Conservation (phyloP, 78 protist species). For the Monosiga brevicollis region DNA sequence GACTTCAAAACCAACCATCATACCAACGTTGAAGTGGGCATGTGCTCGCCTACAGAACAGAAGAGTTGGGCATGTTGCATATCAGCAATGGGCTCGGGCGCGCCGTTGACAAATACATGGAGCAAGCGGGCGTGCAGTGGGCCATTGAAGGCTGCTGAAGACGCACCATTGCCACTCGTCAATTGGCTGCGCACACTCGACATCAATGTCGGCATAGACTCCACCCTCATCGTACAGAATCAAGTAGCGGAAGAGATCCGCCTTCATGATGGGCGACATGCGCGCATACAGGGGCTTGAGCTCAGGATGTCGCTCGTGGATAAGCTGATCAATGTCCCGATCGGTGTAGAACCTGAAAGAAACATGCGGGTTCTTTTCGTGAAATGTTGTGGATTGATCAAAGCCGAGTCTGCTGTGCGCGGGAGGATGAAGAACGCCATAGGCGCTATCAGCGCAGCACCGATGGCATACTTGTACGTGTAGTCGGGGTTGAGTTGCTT, state of each 20-base stretch:
- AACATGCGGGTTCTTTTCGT: too few relatives aligned
- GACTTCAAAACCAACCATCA: neutral
- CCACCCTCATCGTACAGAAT: neutral
- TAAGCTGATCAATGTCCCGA: neutral
- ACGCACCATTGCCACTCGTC: neutral
- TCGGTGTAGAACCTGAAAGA: neutral
- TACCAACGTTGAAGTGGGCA: neutral
- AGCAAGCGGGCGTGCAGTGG: neutral
- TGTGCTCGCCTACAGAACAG: neutral
- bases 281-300: neutral
- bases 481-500: neutral
- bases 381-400: too few relatives aligned
- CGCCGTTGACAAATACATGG: neutral
- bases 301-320: neutral
- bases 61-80: neutral
- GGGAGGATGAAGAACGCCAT: too few relatives aligned
- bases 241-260: neutral
- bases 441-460: too few relatives aligned
- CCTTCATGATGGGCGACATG: neutral
- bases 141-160: neutral
- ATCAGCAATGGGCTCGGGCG: neutral
- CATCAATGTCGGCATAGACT: neutral
- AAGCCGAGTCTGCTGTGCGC: too few relatives aligned
- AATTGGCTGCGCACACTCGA: neutral
- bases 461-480: too few relatives aligned